phyloP scores from a whole-genome alignment of 1,284 basidiomycete species.

The Ceratobasidium sp. region DNA sequence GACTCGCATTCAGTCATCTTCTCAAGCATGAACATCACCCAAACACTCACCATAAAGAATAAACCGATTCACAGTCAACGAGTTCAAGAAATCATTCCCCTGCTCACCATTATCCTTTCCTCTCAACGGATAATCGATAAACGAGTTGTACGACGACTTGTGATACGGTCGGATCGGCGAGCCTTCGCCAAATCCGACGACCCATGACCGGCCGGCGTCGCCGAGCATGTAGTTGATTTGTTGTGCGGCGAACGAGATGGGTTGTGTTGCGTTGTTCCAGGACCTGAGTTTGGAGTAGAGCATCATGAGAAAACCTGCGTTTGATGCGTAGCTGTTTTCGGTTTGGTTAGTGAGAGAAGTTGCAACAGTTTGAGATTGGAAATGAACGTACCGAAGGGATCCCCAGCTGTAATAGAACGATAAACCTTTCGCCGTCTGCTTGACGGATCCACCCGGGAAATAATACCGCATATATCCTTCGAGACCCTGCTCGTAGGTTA shows the following conservation, averaged over 20 bases:
- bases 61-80: slow-evolving; percentile 46
- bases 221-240: slow-evolving; percentile 49
- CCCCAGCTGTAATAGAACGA: slow-evolving; percentile 47
- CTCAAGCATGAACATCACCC: too few species aligned
- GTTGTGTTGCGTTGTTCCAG: slow-evolving; percentile 35
- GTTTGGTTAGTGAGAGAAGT: background rate
- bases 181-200: slow-evolving; percentile 48
- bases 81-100: too few species aligned
- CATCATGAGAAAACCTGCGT: slow-evolving; percentile 48
- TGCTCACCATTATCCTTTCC: too few species aligned
- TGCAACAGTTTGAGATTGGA: background rate
- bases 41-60: slow-evolving; percentile 47
- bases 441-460: slow-evolving; percentile 45
- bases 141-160: slow-evolving; percentile 45
- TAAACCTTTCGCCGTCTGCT: slow-evolving; percentile 48
- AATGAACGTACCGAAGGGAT: slow-evolving; percentile 40
- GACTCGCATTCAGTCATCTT: too few species aligned
- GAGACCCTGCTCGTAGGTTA: slow-evolving; percentile 41
- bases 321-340: slow-evolving; percentile 42
- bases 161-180: slow-evolving; percentile 47
- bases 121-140: slow-evolving; percentile 35
- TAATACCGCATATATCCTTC: slow-evolving; percentile 45
- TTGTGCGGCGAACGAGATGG: slow-evolving; percentile 44
- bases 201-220: slow-evolving; percentile 48
- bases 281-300: slow-evolving; percentile 44